phyloP scores from a whole-genome alignment of 306 rosid species.

The Pyrus betulifolia region DNA sequence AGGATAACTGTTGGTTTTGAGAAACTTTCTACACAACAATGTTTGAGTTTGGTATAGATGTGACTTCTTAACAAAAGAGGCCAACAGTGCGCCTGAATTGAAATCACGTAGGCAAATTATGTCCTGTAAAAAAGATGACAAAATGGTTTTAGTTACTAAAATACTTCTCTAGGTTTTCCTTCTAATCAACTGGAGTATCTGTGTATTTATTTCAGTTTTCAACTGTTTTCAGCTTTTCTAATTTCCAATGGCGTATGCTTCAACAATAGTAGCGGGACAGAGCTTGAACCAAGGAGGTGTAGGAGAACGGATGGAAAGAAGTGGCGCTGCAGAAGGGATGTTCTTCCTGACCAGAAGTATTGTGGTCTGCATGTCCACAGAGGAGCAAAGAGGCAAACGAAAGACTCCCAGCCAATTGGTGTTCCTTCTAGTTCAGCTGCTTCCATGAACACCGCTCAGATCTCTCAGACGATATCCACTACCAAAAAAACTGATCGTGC shows the following conservation, averaged over 20 bases:
- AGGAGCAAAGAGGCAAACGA: slow-evolving; percentile 57
- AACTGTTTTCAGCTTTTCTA: slow-evolving; percentile 35
- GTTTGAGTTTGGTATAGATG: neutral
- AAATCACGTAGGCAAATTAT: neutral
- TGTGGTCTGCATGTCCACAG: slow-evolving; percentile 70
- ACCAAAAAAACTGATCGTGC: slow-evolving; percentile 13
- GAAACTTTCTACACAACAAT: neutral
- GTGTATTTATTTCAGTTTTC: neutral
- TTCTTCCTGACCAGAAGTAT: slow-evolving; percentile 59
- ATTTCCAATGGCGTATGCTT: slow-evolving; percentile 30
- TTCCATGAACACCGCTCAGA: slow-evolving; percentile 11
- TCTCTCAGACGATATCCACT: slow-evolving; percentile 8
- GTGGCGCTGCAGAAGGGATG: slow-evolving; percentile 69
- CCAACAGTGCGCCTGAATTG: neutral
- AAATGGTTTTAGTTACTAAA: neutral
- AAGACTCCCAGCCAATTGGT: slow-evolving; percentile 14
- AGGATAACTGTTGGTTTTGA: neutral
- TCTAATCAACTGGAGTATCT: neutral
- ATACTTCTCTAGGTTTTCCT: neutral
- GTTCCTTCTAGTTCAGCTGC: slow-evolving; percentile 17
- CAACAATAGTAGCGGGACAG: slow-evolving; percentile 20
- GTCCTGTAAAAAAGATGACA: neutral
- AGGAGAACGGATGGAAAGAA: slow-evolving; percentile 89
- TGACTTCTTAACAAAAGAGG: neutral
- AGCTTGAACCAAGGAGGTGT: slow-evolving; percentile 57